Percentiles rank a stretch among this genome's conserved stretches.
Evolutionary conservation across 2,329 filamentous ascomycete species (phyloP).

Genomic region (Lachnellula suecica): DNA sequence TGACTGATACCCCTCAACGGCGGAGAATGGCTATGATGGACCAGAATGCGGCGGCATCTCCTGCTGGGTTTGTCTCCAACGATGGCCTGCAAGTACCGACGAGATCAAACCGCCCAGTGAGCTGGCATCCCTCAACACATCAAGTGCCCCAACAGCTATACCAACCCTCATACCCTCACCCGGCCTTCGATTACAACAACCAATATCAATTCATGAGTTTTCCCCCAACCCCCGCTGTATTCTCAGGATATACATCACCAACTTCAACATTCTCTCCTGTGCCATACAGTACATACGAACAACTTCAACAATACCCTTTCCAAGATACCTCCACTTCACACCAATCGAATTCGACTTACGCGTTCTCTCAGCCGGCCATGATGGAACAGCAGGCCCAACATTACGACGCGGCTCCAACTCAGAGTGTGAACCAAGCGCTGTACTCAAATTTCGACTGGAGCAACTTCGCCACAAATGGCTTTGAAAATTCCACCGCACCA

Average conservation of each 20-base stretch:
- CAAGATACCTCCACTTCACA: conserved; percentile 11
- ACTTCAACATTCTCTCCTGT: conserved; percentile 53
- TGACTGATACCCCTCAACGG: conserved; percentile 43
- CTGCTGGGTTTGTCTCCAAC: conserved; percentile 41
- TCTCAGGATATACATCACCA: conserved; percentile 60
- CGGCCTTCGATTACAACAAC: conserved; percentile 36
- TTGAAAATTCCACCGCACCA: conserved; percentile 48
- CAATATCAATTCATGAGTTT: conserved; percentile 23
- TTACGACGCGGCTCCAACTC: conserved; percentile 11
- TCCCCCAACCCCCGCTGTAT: conserved; percentile 49
- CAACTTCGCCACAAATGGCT: conserved; percentile 43
- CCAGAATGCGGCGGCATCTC: conserved; percentile 45
- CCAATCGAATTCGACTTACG: conserved; percentile 12
- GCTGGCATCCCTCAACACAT: conserved; percentile 72
- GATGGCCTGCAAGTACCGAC: conserved; percentile 30
- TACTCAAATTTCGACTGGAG: conserved; percentile 44
- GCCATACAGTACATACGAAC: conserved; percentile 38
- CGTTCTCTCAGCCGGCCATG: conserved; percentile 14
- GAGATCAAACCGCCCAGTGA: conserved; percentile 58
- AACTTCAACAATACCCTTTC: conserved; percentile 21
- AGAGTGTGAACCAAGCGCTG: conserved; percentile 25
- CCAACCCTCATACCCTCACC: conserved; percentile 36
- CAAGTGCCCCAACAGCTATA: conserved; percentile 31
- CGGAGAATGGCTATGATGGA: conserved; percentile 27
- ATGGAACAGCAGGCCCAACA: conserved; percentile 12